These are phyloP conservation scores for Penicillium herquei DNA, from an alignment of 495 filamentous ascomycete species.

Conservation along the genomic window DNA sequence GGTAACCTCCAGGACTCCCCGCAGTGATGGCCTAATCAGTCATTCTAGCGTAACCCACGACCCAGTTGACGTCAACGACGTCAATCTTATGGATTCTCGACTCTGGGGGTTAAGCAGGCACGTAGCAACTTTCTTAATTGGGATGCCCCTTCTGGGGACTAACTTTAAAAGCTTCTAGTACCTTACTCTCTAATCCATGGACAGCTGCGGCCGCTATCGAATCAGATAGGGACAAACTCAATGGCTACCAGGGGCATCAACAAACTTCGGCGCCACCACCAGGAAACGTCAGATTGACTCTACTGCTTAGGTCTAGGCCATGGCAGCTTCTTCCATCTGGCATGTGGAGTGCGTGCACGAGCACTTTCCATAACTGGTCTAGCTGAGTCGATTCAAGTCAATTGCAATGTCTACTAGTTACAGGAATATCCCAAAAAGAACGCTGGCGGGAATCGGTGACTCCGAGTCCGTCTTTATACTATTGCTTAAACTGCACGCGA, in stretches of 20 bases:
- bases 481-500: neutral
- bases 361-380: neutral
- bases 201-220: neutral
- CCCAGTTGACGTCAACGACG: constrained; percentile 10
- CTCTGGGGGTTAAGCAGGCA: neutral
- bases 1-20: neutral
- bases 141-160: constrained; percentile 3
- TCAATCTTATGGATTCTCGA: constrained; percentile 20
- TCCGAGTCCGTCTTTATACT: neutral
- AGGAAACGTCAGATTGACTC: constrained; percentile 30
- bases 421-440: neutral
- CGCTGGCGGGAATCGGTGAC: too few species aligned
- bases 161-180: constrained; percentile 18
- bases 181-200: constrained; percentile 17
- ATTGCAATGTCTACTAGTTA: neutral
- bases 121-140: neutral
- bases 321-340: neutral
- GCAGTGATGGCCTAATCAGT: constrained; percentile 12
- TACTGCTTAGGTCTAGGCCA: constrained; percentile 19
- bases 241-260: constrained; percentile 18
- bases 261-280: constrained; percentile 15
- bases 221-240: constrained; percentile 6
- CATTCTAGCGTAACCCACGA: constrained; percentile 21
- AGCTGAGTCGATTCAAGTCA: neutral
- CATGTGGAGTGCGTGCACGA: neutral